phyloP scores from a whole-genome alignment of 768 basidiomycete genomes.

The Kwoniella dejecticola region DNA sequence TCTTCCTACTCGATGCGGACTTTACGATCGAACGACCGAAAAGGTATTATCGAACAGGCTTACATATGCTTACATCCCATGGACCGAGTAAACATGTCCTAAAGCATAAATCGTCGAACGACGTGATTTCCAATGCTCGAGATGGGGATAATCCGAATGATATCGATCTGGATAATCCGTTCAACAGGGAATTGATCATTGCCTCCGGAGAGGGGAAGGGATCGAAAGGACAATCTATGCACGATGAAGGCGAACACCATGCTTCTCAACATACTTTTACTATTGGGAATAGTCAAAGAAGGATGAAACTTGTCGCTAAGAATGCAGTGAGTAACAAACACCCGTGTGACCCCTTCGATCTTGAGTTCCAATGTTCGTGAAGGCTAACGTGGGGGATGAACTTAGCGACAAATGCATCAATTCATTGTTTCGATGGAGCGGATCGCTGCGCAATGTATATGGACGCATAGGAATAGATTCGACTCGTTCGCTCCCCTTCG shows the following conservation, averaged over 20 bases:
- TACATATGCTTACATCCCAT: conserved; percentile 65
- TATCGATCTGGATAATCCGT: conserved; percentile 41
- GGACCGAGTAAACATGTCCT: conserved; percentile 20
- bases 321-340: conserved; percentile 66
- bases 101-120: conserved; percentile 16
- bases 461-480: conserved; percentile 79
- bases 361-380: background rate
- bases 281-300: conserved; percentile 85
- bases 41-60: conserved; percentile 81
- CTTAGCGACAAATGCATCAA: conserved; percentile 86
- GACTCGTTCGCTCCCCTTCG: conserved; percentile 92
- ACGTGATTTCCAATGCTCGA: too few relatives aligned
- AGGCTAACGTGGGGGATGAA: background rate
- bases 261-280: conserved; percentile 94
- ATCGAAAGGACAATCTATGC: conserved; percentile 55
- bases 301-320: conserved; percentile 79
- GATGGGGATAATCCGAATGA: conserved; percentile 32
- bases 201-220: conserved; percentile 53
- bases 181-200: conserved; percentile 43
- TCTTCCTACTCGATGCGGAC: conserved; percentile 85
- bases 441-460: conserved; percentile 73
- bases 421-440: conserved; percentile 91
- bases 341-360: background rate
- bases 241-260: conserved; percentile 61
- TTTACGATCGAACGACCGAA: conserved; percentile 89